phyloP scores from a whole-genome alignment of 192 early-diverging fungal species.

The Backusella parvicylindrica region DNA sequence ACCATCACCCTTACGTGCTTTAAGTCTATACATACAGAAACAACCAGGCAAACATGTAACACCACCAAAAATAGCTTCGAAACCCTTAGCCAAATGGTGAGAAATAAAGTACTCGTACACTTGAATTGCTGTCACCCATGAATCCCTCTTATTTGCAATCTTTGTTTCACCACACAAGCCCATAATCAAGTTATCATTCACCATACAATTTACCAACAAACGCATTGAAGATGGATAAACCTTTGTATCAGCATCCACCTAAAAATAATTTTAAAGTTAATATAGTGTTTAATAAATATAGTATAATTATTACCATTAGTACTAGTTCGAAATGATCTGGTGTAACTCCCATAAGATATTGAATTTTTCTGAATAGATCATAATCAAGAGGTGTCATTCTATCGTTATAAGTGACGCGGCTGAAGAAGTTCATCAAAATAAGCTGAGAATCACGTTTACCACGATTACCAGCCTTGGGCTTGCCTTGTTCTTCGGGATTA shows the following conservation, averaged over 20 bases:
- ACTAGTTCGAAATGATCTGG: constrained; percentile 82
- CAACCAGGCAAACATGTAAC: constrained; percentile 97
- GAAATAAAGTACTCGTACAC: constrained; percentile 99
- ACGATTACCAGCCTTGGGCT: constrained; percentile 83
- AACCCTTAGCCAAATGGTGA: constrained; percentile 92
- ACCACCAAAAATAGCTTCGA: constrained; percentile 96
- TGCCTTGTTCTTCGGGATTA: constrained; percentile 61
- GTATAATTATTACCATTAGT: constrained; percentile 59
- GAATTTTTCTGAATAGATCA: constrained; percentile 87
- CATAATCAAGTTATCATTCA: constrained; percentile 90
- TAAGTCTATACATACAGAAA: constrained; percentile 98
- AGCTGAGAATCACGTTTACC: constrained; percentile 97
- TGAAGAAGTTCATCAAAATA: constrained; percentile 96
- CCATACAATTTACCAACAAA: constrained; percentile 86
- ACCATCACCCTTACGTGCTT: constrained; percentile 69
- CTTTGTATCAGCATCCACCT: constrained; percentile 89
- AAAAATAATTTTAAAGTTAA: neutral
- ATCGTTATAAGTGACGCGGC: constrained; percentile 81
- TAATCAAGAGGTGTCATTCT: constrained; percentile 90
- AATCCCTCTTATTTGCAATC: constrained; percentile 91
- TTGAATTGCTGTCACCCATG: constrained; percentile 92
- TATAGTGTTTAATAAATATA: neutral
- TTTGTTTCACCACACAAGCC: constrained; percentile 97
- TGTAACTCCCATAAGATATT: constrained; percentile 79
- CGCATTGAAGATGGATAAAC: constrained; percentile 75